Conservation (phyloP, 2,329 filamentous ascomycete species). For the Colletotrichum navitas region DNA sequence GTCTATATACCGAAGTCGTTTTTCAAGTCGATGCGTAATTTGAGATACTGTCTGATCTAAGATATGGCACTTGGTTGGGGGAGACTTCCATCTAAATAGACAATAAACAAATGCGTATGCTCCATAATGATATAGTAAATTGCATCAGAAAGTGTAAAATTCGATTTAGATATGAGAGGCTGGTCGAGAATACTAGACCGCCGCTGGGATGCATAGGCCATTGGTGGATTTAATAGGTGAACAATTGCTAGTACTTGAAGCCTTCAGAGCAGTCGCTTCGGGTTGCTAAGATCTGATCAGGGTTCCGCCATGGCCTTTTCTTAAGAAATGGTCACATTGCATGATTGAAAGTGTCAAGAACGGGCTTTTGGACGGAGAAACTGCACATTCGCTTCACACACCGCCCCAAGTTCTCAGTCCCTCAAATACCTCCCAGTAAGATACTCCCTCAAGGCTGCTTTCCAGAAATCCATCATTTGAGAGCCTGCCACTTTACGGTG, state of each 20-base stretch:
- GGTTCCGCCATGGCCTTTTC: background rate
- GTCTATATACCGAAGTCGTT: too few relatives aligned
- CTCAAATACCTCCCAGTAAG: slow-evolving; percentile 28
- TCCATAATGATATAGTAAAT: background rate
- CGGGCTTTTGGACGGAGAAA: slow-evolving; percentile 37
- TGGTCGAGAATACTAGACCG: background rate
- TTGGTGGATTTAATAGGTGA: slow-evolving; percentile 21
- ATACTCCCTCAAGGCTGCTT: slow-evolving; percentile 13
- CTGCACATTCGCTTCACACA: slow-evolving; percentile 11
- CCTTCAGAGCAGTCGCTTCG: background rate
- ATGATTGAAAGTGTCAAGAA: slow-evolving; percentile 32
- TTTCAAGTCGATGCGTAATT: too few relatives aligned
- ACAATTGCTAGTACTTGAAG: background rate
- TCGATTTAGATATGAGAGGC: rapidly evolving
- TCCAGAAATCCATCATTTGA: slow-evolving; percentile 8
- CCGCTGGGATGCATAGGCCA: background rate
- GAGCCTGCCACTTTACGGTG: background rate
- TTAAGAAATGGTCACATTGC: slow-evolving; percentile 17
- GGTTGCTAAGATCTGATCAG: slow-evolving; percentile 23
- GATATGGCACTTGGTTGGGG: too few relatives aligned
- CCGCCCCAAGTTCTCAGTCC: slow-evolving; percentile 22
- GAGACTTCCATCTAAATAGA: too few relatives aligned
- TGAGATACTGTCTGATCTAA: too few relatives aligned
- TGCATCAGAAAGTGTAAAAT: too few relatives aligned
- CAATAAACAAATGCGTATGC: background rate